phyloP scores from a whole-genome alignment of 192 early-diverging fungal species.

The Coemansia sp. region DNA sequence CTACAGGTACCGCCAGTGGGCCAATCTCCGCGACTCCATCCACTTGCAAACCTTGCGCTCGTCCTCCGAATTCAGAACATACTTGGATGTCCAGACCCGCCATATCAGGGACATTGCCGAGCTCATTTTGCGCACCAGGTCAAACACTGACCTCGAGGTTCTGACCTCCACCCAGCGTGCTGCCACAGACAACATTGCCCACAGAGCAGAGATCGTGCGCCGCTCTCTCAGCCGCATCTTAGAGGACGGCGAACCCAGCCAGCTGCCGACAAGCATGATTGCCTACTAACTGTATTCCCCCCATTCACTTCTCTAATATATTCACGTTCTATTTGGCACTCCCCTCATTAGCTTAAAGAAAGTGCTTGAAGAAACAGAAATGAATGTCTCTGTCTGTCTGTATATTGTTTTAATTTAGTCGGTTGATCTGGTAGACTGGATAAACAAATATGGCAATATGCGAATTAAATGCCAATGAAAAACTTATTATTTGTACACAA shows the following conservation, averaged over 20 bases:
- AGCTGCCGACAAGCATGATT: slow-evolving; percentile 43
- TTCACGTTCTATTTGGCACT: too few species aligned
- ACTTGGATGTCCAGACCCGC: slow-evolving; percentile 62
- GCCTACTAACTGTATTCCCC: slow-evolving; percentile 18
- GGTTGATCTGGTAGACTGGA: too few species aligned
- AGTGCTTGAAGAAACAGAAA: neutral
- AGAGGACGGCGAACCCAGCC: slow-evolving; percentile 13
- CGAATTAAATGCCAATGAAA: neutral
- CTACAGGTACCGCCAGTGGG: slow-evolving; percentile 87
- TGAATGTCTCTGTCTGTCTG: too few species aligned
- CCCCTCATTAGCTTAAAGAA: too few species aligned
- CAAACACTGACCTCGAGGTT: slow-evolving; percentile 56
- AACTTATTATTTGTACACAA: neutral
- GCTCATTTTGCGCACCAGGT: slow-evolving; percentile 60
- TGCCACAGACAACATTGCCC: slow-evolving; percentile 15
- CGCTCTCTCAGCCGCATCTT: slow-evolving; percentile 41
- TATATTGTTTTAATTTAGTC: too few species aligned
- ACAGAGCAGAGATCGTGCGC: slow-evolving; percentile 33
- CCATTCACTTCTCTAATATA: neutral
- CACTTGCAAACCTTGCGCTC: slow-evolving; percentile 73
- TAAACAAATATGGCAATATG: too few species aligned
- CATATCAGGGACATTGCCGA: slow-evolving; percentile 57
- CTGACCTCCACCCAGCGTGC: slow-evolving; percentile 18
- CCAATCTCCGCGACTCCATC: slow-evolving; percentile 84
- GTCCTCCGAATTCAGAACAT: slow-evolving; percentile 63